Evolutionary conservation across 305 asterid species (phyloP).

Genomic region (Andrographis paniculata): DNA sequence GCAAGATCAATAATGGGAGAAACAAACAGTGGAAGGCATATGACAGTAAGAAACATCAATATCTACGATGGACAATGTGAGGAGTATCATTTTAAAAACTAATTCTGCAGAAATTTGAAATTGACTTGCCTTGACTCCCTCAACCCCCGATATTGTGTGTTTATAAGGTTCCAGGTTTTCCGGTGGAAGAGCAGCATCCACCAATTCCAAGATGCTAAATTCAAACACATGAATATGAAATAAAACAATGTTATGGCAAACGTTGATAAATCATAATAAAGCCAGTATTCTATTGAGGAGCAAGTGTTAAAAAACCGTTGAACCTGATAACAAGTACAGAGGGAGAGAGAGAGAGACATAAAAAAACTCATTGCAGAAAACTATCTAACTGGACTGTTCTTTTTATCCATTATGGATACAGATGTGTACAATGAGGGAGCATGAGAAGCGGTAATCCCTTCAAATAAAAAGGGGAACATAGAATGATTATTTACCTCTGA

Average conservation of each 20-base stretch:
- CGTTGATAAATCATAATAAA: too few relatives aligned
- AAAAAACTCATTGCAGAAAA: background rate
- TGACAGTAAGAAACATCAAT: too few relatives aligned
- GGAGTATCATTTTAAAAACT: too few relatives aligned
- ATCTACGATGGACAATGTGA: too few relatives aligned
- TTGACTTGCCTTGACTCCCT: constrained; percentile 85
- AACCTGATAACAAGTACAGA: too few relatives aligned
- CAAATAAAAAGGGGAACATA: constrained; percentile 1
- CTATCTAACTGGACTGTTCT: constrained; percentile 8
- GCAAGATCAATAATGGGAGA: too few relatives aligned
- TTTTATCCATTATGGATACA: background rate
- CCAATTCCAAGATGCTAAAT: constrained; percentile 80
- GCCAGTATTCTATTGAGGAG: background rate
- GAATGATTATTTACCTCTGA: constrained; percentile 50
- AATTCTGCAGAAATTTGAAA: constrained; percentile 3
- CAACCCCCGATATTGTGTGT: constrained; percentile 61
- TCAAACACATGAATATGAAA: constrained; percentile 17
- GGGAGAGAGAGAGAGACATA: background rate
- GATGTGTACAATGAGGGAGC: background rate
- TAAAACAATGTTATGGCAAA: constrained; percentile 10
- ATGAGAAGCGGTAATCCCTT: background rate
- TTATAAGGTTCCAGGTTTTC: constrained; percentile 62
- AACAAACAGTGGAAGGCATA: too few relatives aligned
- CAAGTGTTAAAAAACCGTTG: background rate
- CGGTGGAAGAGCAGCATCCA: constrained; percentile 92